Evolutionary conservation across 1,284 basidiomycete species (phyloP).

Genomic region (Fomitiporia mediterranea): DNA sequence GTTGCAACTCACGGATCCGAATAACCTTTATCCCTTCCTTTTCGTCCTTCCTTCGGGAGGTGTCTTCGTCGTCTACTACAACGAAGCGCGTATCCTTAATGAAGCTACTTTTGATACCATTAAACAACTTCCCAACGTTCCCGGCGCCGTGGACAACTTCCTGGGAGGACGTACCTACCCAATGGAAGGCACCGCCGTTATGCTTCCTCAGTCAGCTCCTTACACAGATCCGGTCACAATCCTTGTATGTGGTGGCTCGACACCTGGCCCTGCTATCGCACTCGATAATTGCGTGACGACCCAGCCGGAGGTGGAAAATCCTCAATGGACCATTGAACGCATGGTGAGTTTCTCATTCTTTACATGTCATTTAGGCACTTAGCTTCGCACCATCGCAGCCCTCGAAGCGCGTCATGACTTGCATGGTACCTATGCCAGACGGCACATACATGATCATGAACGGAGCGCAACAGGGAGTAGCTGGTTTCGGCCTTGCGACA

Average conservation of each 20-base stretch:
- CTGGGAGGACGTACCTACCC: slow-evolving; percentile 73
- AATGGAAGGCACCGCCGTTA: slow-evolving; percentile 62
- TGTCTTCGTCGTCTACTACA: slow-evolving; percentile 70
- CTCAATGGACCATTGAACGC: slow-evolving; percentile 64
- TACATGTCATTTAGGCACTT: not conserved
- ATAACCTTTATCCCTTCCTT: slow-evolving; percentile 76
- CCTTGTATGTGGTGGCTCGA: slow-evolving; percentile 75
- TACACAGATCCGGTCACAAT: slow-evolving; percentile 67
- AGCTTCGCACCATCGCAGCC: slow-evolving; percentile 40
- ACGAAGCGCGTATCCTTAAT: slow-evolving; percentile 73
- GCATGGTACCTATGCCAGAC: slow-evolving; percentile 66
- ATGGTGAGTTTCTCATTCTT: slow-evolving; percentile 37
- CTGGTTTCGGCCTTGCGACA: slow-evolving; percentile 65
- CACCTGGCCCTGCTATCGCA: slow-evolving; percentile 45
- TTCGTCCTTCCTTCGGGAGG: slow-evolving; percentile 59
- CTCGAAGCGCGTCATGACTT: slow-evolving; percentile 69
- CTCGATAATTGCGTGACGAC: slow-evolving; percentile 70
- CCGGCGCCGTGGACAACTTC: slow-evolving; percentile 71
- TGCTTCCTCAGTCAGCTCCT: slow-evolving; percentile 65
- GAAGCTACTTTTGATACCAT: slow-evolving; percentile 58
- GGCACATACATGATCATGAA: slow-evolving; percentile 73
- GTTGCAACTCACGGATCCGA: slow-evolving; percentile 59
- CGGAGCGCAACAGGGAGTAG: slow-evolving; percentile 60
- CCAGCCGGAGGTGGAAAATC: slow-evolving; percentile 51
- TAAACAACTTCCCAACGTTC: slow-evolving; percentile 60